These are phyloP conservation scores for Verticillium klebahnii DNA, from an alignment of 2,329 filamentous ascomycete species.

Conservation along the genomic window DNA sequence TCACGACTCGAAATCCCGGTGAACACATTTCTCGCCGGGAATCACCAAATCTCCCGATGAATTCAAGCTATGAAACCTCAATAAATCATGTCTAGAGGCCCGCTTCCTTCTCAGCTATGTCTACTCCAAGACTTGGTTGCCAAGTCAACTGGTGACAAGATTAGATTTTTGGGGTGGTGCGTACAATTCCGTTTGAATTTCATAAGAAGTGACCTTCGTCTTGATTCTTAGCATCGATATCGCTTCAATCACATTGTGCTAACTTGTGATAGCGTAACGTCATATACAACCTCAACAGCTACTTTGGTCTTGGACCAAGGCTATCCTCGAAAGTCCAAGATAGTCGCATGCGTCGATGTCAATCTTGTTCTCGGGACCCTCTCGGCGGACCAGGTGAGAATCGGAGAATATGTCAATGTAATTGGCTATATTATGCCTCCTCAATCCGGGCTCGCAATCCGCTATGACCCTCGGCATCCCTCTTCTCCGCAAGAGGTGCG, in stretches of 20 bases:
- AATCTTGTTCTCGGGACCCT: constrained; percentile 64
- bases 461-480: constrained; percentile 1
- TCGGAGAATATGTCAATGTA: constrained; percentile 87
- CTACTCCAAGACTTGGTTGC: constrained; percentile 58
- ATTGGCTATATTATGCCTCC: constrained; percentile 66
- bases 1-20: not conserved
- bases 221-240: not conserved
- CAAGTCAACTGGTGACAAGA: constrained; percentile 62
- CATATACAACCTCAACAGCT: constrained; percentile 50
- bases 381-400: constrained; percentile 55
- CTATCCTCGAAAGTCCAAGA: constrained; percentile 43
- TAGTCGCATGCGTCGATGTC: constrained; percentile 62
- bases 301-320: constrained; percentile 65
- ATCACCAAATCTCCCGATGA: no score
- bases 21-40: no score
- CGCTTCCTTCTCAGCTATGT: constrained; percentile 59
- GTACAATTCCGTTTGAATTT: not conserved
- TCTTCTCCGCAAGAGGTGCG: constrained; percentile 21
- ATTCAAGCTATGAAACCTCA: no score
- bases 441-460: constrained; percentile 5
- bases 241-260: not conserved
- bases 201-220: no score
- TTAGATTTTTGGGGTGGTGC: constrained; percentile 89
- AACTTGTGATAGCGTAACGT: constrained; percentile 37
- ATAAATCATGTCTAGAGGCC: constrained; percentile 47